phyloP scores from a whole-genome alignment of 225 moss, liverwort and hornwort species.

The Bryum argenteum region DNA sequence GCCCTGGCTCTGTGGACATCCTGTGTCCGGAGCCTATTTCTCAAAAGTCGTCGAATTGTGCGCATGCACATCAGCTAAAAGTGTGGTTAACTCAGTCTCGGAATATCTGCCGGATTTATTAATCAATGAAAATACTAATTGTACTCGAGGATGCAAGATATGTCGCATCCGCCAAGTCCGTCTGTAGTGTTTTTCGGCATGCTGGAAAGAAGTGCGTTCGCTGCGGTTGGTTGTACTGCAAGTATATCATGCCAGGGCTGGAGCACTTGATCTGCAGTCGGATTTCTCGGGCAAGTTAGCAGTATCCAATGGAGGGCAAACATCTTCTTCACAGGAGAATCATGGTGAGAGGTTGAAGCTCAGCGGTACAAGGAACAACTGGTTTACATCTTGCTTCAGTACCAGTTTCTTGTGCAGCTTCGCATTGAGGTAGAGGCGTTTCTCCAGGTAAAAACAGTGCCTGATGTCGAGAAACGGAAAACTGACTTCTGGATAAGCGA shows the following conservation, averaged over 20 bases:
- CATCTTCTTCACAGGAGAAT: slow-evolving; percentile 7
- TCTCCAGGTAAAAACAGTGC: slow-evolving; percentile 45
- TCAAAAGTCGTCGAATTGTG: background rate
- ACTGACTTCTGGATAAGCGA: slow-evolving; percentile 53
- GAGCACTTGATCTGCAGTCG: slow-evolving; percentile 21
- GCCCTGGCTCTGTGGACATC: too few species aligned
- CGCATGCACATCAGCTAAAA: background rate
- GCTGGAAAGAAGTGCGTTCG: slow-evolving; percentile 27
- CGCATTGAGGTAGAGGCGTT: slow-evolving; percentile 41
- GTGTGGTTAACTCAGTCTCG: background rate
- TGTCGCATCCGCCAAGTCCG: background rate
- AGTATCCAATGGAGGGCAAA: background rate
- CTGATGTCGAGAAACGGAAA: slow-evolving; percentile 31
- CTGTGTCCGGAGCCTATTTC: background rate
- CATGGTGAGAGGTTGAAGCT: too few species aligned
- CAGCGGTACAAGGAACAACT: slow-evolving; percentile 20
- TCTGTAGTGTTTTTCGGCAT: slow-evolving; percentile 8
- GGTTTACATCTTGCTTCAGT: background rate
- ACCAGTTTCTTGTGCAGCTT: slow-evolving; percentile 26
- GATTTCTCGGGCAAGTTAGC: background rate
- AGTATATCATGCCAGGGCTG: slow-evolving; percentile 13
- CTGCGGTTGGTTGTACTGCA: slow-evolving; percentile 30
- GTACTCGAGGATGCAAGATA: slow-evolving; percentile 22
- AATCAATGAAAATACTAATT: slow-evolving; percentile 28
- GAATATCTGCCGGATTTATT: background rate